Evolutionary conservation across 208 protist species (phyloP).

Genomic region (Angomonas desouzai): DNA sequence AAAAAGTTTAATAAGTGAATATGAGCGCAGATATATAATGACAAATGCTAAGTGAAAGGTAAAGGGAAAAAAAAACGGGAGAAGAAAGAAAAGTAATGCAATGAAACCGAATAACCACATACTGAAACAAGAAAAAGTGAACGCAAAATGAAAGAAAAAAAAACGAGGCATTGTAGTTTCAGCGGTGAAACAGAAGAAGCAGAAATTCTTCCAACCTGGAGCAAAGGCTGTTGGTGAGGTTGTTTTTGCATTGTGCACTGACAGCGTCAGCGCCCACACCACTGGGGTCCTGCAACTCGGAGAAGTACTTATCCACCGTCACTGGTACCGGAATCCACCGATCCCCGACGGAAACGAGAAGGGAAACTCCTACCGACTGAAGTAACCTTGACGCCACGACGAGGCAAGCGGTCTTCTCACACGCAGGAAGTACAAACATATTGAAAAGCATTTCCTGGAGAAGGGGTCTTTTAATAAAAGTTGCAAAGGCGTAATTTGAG

Average conservation of each 20-base stretch:
- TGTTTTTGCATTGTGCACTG: neutral
- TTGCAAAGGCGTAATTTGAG: neutral
- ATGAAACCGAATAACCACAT: too few species aligned
- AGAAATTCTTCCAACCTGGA: conserved; percentile 9
- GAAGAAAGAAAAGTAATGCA: conserved; percentile 5
- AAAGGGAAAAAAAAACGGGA: conserved; percentile 1
- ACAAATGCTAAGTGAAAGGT: neutral
- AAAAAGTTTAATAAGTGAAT: too few species aligned
- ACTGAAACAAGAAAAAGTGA: neutral
- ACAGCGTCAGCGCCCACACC: too few species aligned
- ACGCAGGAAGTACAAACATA: neutral
- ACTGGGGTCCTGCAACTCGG: conserved; percentile 1
- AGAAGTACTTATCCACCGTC: conserved; percentile 3
- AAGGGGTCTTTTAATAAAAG: conserved; percentile 3
- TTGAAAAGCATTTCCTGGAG: neutral
- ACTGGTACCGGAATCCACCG: neutral
- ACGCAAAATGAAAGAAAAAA: neutral
- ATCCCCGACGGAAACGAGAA: neutral
- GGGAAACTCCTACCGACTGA: neutral
- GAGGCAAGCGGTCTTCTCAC: neutral
- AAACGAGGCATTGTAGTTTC: neutral
- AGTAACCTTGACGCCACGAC: neutral
- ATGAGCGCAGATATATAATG: too few species aligned
- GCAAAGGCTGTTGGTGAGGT: neutral
- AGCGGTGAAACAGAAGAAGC: neutral